These are phyloP conservation scores for Kodamaea kaohsiungensis DNA, from an alignment of 805 yeast genomes.

Conservation along the genomic window DNA sequence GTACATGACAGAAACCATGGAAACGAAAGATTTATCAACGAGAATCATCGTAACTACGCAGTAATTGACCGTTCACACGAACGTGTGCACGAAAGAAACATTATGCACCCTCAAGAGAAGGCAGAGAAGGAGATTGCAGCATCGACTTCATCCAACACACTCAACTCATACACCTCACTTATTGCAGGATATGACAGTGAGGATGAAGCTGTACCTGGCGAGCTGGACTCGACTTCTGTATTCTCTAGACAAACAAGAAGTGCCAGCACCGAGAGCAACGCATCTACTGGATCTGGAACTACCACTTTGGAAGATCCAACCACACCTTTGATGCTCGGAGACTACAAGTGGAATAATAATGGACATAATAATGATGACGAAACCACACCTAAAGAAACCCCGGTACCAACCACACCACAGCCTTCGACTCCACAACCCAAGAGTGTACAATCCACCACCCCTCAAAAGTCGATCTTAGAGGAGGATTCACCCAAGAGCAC, in stretches of 20 bases:
- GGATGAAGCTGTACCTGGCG: constrained; percentile 13
- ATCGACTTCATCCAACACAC: constrained; percentile 23
- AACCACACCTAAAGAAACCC: background rate
- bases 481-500: background rate
- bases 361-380: constrained; percentile 3
- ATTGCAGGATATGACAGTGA: constrained; percentile 31
- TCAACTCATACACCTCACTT: constrained; percentile 28
- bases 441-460: background rate
- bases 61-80: background rate
- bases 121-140: constrained; percentile 15
- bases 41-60: constrained; percentile 8
- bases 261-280: constrained; percentile 8
- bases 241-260: constrained; percentile 10
- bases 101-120: constrained; percentile 18
- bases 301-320: constrained; percentile 2
- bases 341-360: constrained; percentile 4
- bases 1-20: background rate
- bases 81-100: constrained; percentile 6
- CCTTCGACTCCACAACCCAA: background rate
- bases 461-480: background rate
- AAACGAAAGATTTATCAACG: background rate
- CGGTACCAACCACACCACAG: constrained; percentile 7
- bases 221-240: constrained; percentile 13
- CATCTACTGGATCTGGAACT: background rate
- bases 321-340: constrained; percentile 2